phyloP scores from a whole-genome alignment of 495 filamentous ascomycete genomes.

The Penicillium parvum region DNA sequence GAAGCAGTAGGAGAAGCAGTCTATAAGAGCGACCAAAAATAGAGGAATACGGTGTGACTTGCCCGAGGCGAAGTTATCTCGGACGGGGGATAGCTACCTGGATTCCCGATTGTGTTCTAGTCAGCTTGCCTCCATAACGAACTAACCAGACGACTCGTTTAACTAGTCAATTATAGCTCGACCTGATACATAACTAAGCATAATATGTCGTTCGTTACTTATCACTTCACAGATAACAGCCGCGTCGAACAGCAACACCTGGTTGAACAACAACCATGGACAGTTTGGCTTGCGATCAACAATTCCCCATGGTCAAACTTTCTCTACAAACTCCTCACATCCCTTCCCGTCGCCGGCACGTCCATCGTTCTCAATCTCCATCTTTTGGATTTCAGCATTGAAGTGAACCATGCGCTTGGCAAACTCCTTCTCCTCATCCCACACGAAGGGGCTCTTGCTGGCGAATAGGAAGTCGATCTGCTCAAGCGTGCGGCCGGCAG shows the following conservation, averaged over 20 bases:
- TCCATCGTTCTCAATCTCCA: conserved; percentile 5
- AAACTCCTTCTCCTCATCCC: conserved; percentile 11
- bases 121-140: no score
- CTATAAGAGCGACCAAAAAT: no score
- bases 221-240: conserved; percentile 1
- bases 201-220: not conserved
- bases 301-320: conserved; percentile 1
- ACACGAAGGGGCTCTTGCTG: conserved; percentile 17
- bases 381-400: conserved; percentile 12
- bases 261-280: not conserved
- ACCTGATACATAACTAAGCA: no score
- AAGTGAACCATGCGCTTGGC: conserved; percentile 9
- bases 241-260: not conserved
- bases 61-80: no score
- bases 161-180: no score
- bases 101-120: no score
- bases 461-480: conserved; percentile 42
- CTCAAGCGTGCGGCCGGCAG: conserved; percentile 39
- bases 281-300: conserved; percentile 1
- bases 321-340: conserved; percentile 7
- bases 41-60: no score
- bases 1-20: no score
- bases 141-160: no score
- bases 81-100: no score
- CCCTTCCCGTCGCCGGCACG: conserved; percentile 5